Evolutionary conservation across 2,329 filamentous ascomycete species (phyloP), one percentile per base, ranked within the genome.

Genomic region (Dactylonectria estremocensis): DNA sequence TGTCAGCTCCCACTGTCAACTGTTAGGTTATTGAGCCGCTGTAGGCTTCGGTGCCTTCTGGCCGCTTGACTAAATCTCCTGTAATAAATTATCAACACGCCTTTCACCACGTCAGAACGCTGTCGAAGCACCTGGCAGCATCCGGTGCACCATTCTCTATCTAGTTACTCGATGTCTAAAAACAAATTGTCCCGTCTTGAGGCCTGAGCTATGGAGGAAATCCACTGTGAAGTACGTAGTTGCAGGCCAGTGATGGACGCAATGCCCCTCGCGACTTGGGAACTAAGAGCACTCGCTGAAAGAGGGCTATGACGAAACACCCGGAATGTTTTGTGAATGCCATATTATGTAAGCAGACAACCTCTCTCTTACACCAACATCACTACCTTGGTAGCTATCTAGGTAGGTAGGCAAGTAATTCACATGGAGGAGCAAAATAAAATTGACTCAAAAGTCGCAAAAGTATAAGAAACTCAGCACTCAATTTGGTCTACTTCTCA

Each of bases 281-380:
- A 58, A 54, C 37, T 46, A 37, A n/a, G n/a, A n/a, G n/a, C n/a
- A n/a, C 5, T 35, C 3, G 11, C 22, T 11, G 20, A 48, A 56
- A 45, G 40, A 63, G 43, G 48, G 61, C 61, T 64, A 37, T 59
- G 54, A 59, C 48, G 61, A 58, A 64, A n/a, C 37, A 45, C 43
- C n/a, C 14, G 53, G 63, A 71, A 66, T 69, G 58, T 72, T 76
- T 63, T 76, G 74, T 76, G 74, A 74, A 73, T 74, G 64, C 49
- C 55, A 76, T 76, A 76, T 76, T 76, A 76, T 76, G 74, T 76
- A 76, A 76, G 68, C 74, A 35, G 4, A 9, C 43, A 48, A 55
- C 11, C 18, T 43, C 22, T 16, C 31, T 33, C 46, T 16, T 43
- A 18, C 54, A 64, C 16, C 33, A 40, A 14, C 35, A 18, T 14